A percentile compares a stretch with the other conserved stretches of the same genome.
These are phyloP conservation scores for Monilinia laxa DNA, from an alignment of 2,329 filamentous ascomycete species.

Conservation along the genomic window DNA sequence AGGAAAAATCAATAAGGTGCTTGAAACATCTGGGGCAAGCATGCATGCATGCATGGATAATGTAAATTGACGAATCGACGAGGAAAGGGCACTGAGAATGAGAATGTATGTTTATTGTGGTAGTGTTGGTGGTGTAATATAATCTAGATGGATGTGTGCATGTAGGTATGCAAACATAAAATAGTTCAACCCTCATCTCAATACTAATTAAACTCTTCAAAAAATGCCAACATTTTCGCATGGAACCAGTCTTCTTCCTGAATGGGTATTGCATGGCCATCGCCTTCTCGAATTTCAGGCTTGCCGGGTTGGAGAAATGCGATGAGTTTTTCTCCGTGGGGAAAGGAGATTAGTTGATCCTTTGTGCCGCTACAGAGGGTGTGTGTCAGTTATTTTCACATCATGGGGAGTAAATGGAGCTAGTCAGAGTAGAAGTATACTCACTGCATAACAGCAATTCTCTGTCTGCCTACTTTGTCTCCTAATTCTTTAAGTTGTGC, in stretches of 20 bases:
- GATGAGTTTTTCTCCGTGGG: constrained; percentile 68
- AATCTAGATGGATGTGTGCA: no score
- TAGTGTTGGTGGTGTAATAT: no score
- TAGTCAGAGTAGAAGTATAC: neutral
- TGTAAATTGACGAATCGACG: no score
- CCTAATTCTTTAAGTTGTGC: constrained; percentile 65
- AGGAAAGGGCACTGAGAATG: no score
- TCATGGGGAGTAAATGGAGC: neutral
- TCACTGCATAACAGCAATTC: constrained; percentile 71
- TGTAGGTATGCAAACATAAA: no score
- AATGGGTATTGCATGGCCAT: constrained; percentile 73
- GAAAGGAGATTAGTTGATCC: constrained; percentile 75
- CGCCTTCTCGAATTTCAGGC: constrained; percentile 63
- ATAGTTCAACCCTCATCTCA: neutral
- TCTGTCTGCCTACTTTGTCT: constrained; percentile 66
- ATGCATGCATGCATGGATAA: no score
- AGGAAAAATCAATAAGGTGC: no score
- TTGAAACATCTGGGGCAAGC: no score
- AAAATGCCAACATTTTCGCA: constrained; percentile 39
- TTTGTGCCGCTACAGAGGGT: constrained; percentile 53
- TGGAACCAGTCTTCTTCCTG: constrained; percentile 72
- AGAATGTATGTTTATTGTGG: no score
- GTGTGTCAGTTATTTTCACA: neutral
- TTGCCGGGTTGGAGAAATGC: constrained; percentile 61
- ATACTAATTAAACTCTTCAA: constrained; percentile 14